Evolutionary conservation across 1,139 yeast genomes (phyloP).

Genomic region (Scheffersomyces titani): DNA sequence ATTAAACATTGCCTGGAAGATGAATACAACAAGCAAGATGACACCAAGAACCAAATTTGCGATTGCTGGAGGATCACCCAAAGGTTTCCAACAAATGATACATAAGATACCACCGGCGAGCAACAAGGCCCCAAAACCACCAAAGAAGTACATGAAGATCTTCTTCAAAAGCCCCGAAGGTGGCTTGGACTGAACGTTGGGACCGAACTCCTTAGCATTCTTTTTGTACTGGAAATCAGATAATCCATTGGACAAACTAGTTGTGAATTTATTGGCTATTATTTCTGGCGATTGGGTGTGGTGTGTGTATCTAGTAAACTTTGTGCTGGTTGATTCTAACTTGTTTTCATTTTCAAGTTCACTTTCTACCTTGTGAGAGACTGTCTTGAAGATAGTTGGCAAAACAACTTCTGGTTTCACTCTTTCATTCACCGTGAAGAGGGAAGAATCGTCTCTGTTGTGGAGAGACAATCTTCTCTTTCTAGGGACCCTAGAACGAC

Average conservation of each 20-base stretch:
- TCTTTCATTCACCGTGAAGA: slow-evolving; percentile 13
- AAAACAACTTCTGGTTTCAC: slow-evolving; percentile 29
- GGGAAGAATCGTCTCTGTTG: slow-evolving; percentile 7
- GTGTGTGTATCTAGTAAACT: slow-evolving; percentile 25
- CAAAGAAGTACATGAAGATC: slow-evolving; percentile 43
- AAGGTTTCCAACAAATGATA: slow-evolving; percentile 51
- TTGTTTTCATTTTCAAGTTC: slow-evolving; percentile 11
- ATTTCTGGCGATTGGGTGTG: slow-evolving; percentile 23
- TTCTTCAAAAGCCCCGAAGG: slow-evolving; percentile 31
- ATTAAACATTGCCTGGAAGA: slow-evolving; percentile 50
- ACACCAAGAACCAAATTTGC: slow-evolving; percentile 50
- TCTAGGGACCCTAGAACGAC: slow-evolving; percentile 1
- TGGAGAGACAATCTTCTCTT: slow-evolving; percentile 8
- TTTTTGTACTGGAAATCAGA: slow-evolving; percentile 11
- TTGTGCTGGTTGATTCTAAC: slow-evolving; percentile 9
- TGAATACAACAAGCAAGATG: slow-evolving; percentile 43
- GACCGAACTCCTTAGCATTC: slow-evolving; percentile 29
- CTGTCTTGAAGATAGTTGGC: slow-evolving; percentile 38
- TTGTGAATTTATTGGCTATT: slow-evolving; percentile 23
- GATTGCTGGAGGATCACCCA: slow-evolving; percentile 51
- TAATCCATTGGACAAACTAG: slow-evolving; percentile 21
- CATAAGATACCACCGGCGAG: slow-evolving; percentile 48
- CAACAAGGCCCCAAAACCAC: slow-evolving; percentile 52
- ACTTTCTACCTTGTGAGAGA: slow-evolving; percentile 37
- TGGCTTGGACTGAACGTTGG: slow-evolving; percentile 41